A percentile compares a stretch with the other conserved stretches of the same genome.
These are phyloP conservation scores for Nidula niveotomentosa DNA, from an alignment of 1,284 basidiomycete genomes.

Conservation along the genomic window DNA sequence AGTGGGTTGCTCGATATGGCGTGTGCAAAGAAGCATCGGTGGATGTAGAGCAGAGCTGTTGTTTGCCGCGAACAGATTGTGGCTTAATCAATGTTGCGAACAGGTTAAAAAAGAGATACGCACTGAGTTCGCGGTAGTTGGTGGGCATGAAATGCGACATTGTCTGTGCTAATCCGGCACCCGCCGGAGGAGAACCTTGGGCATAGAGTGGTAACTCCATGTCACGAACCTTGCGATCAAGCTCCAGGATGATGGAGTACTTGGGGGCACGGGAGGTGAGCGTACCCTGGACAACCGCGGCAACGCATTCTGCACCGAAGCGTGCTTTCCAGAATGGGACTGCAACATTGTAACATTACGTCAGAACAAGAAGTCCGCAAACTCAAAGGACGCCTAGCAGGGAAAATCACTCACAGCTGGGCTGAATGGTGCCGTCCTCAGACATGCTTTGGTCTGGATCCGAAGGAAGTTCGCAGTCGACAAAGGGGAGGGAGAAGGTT, in stretches of 20 bases:
- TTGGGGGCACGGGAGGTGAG: conserved; percentile 64
- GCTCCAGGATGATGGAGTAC: conserved; percentile 60
- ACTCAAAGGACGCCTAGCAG: neutral
- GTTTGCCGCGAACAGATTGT: no score
- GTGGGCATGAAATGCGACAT: conserved; percentile 68
- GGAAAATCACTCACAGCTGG: conserved; percentile 46
- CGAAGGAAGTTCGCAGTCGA: conserved; percentile 63
- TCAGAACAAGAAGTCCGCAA: no score
- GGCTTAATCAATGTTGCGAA: no score
- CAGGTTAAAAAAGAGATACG: conserved; percentile 17
- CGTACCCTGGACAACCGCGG: conserved; percentile 63
- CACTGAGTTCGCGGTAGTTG: conserved; percentile 68
- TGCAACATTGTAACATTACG: conserved; percentile 17
- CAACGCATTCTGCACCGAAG: conserved; percentile 67
- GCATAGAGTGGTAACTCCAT: conserved; percentile 59
- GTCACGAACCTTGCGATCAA: conserved; percentile 64
- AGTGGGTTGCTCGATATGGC: conserved; percentile 54
- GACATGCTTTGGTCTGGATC: conserved; percentile 53
- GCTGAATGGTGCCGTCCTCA: conserved; percentile 48
- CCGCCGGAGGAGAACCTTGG: conserved; percentile 37
- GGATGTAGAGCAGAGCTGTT: conserved; percentile 62
- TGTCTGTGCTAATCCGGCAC: conserved; percentile 43
- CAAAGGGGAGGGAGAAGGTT: conserved; percentile 63
- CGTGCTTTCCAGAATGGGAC: conserved; percentile 74
- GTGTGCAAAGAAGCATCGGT: conserved; percentile 68